Evolutionary conservation across 768 basidiomycete genomes (phyloP).

Genomic region (Mycena olivaceomarginata): DNA sequence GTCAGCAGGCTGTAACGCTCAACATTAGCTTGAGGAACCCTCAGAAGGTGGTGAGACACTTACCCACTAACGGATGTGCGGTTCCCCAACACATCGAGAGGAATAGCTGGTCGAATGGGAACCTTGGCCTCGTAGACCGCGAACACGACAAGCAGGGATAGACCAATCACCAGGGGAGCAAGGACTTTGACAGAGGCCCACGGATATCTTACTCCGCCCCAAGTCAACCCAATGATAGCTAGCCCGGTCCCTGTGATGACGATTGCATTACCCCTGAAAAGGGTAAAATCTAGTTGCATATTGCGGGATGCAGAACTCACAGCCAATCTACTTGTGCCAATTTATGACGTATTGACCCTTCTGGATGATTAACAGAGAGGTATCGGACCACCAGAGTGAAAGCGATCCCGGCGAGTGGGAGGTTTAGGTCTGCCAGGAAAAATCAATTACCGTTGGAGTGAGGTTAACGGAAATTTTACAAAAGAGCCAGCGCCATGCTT

Average conservation of each 20-base stretch:
- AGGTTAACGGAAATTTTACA: slow-evolving; percentile 34
- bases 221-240: slow-evolving; percentile 60
- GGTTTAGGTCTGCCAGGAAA: slow-evolving; percentile 54
- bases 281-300: too few relatives aligned
- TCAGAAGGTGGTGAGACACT: slow-evolving; percentile 11
- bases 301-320: slow-evolving; percentile 43
- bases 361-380: slow-evolving; percentile 50
- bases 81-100: slow-evolving; percentile 57
- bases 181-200: slow-evolving; percentile 61
- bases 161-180: slow-evolving; percentile 61
- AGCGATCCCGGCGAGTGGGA: slow-evolving; percentile 51
- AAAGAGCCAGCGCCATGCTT: slow-evolving; percentile 55
- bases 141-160: slow-evolving; percentile 52
- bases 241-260: slow-evolving; percentile 53
- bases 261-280: slow-evolving; percentile 56
- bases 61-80: slow-evolving; percentile 61
- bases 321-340: slow-evolving; percentile 58
- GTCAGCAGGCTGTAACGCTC: slow-evolving; percentile 51
- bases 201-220: slow-evolving; percentile 58
- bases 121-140: slow-evolving; percentile 50
- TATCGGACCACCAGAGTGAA: slow-evolving; percentile 42
- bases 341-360: slow-evolving; percentile 51
- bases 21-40: slow-evolving; percentile 14
- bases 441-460: too few relatives aligned
- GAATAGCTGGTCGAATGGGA: slow-evolving; percentile 44